Evolutionary conservation across 2,329 filamentous ascomycete species (phyloP).

Genomic region (Phialophora expanda): DNA sequence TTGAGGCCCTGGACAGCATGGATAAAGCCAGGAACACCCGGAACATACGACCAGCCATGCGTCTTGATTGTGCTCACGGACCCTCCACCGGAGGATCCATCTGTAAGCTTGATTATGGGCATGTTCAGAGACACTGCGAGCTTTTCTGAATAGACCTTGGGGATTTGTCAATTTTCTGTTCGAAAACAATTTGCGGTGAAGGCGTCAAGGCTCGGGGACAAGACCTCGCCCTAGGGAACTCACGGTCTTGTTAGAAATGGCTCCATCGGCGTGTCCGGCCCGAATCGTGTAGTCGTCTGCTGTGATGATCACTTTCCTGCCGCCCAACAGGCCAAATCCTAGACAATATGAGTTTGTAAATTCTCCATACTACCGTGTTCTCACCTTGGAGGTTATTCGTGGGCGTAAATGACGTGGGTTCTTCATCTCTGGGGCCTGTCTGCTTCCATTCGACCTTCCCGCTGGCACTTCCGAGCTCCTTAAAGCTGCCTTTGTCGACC

Average conservation of each 20-base stretch:
- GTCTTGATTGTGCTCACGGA: constrained; percentile 35
- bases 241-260: constrained; percentile 60
- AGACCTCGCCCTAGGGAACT: too few species aligned
- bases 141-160: constrained; percentile 61
- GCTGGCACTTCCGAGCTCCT: constrained; percentile 65
- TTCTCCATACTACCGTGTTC: too few species aligned
- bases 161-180: too few species aligned
- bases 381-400: constrained; percentile 66
- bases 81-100: constrained; percentile 63
- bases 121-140: constrained; percentile 63
- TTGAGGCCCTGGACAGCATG: constrained; percentile 50
- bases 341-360: constrained; percentile 9
- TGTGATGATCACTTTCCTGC: constrained; percentile 62
- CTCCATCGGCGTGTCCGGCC: constrained; percentile 68
- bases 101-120: constrained; percentile 66
- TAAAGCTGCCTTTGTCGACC: constrained; percentile 62
- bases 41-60: constrained; percentile 64
- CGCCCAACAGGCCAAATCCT: constrained; percentile 10
- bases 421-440: constrained; percentile 46
- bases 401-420: constrained; percentile 61
- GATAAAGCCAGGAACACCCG: constrained; percentile 60
- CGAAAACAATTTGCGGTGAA: too few species aligned
- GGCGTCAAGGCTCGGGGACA: too few species aligned
- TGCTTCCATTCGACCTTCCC: constrained; percentile 62
- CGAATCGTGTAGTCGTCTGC: constrained; percentile 69